Evolutionary conservation across 208 protist species (phyloP).

Genomic region (Naegleria gruberi): DNA sequence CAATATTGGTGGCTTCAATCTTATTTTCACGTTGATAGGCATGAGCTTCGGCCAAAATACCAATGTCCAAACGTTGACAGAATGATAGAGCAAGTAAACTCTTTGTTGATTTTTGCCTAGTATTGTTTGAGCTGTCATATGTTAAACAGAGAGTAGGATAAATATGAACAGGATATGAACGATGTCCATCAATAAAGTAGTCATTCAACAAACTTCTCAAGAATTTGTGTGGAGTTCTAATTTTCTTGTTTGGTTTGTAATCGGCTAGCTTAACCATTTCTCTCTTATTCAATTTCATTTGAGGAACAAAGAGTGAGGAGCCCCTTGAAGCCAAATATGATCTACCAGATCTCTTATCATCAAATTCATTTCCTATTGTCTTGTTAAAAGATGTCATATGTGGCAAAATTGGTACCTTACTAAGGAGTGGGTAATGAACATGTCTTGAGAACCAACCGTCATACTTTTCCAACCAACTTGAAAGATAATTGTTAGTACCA

Average conservation of each 20-base stretch:
- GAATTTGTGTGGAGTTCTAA: neutral
- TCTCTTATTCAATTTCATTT: neutral
- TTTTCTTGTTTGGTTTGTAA: neutral
- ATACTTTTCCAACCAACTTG: neutral
- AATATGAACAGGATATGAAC: slow-evolving; percentile 5
- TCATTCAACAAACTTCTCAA: neutral
- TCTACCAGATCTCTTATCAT: neutral
- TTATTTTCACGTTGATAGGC: neutral
- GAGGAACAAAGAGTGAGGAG: neutral
- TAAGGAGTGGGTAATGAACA: neutral
- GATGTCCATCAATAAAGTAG: neutral
- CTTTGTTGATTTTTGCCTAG: neutral
- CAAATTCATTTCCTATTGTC: neutral
- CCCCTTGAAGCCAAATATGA: neutral
- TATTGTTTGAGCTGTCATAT: neutral
- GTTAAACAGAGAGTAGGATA: neutral
- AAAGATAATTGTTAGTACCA: neutral
- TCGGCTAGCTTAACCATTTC: neutral
- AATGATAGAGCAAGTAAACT: neutral
- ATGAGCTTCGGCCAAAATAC: neutral
- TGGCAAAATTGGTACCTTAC: neutral
- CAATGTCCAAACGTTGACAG: slow-evolving; percentile 15
- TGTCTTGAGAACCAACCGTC: slow-evolving; percentile 3
- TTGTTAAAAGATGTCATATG: neutral
- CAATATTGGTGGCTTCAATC: neutral